Evolutionary conservation across 208 protist genomes (phyloP).

Genomic region (Acanthamoeba healyi): DNA sequence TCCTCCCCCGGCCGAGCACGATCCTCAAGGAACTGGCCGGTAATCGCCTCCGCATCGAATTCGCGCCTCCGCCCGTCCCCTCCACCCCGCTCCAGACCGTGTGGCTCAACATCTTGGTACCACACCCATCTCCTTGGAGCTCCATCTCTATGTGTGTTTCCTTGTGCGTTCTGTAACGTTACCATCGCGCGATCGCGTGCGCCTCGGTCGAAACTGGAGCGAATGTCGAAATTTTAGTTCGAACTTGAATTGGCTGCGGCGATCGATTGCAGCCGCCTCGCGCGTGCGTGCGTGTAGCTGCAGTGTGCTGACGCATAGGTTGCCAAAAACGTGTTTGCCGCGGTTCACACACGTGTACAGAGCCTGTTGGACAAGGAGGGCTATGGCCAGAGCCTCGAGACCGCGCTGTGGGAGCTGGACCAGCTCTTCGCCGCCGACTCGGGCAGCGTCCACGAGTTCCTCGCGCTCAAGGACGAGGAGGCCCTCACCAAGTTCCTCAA

Average conservation of each 20-base stretch:
- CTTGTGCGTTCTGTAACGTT: no score
- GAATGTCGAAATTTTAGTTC: no score
- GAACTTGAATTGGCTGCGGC: no score
- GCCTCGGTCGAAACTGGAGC: no score
- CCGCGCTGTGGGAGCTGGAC: constrained; percentile 6
- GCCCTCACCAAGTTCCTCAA: constrained; percentile 65
- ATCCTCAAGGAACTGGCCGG: constrained; percentile 58
- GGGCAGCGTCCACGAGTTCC: constrained; percentile 30
- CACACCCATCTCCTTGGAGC: not conserved
- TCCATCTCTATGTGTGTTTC: not conserved
- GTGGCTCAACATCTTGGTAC: constrained; percentile 56
- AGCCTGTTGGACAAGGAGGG: not conserved
- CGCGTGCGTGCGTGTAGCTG: no score
- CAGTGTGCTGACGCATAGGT: no score
- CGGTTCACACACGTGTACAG: not conserved
- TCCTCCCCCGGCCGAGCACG: not conserved
- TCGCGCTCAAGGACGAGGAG: constrained; percentile 52
- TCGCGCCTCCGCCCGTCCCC: not conserved
- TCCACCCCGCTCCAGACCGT: constrained; percentile 31
- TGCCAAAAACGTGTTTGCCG: not conserved
- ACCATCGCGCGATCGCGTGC: no score
- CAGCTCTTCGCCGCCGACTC: constrained; percentile 29
- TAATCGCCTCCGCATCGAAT: constrained; percentile 42
- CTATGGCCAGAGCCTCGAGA: constrained; percentile 48
- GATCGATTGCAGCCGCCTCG: no score